Base-by-base conservation (phyloP, 2,329 filamentous ascomycete species). In the Botryotinia globosa region DNA sequence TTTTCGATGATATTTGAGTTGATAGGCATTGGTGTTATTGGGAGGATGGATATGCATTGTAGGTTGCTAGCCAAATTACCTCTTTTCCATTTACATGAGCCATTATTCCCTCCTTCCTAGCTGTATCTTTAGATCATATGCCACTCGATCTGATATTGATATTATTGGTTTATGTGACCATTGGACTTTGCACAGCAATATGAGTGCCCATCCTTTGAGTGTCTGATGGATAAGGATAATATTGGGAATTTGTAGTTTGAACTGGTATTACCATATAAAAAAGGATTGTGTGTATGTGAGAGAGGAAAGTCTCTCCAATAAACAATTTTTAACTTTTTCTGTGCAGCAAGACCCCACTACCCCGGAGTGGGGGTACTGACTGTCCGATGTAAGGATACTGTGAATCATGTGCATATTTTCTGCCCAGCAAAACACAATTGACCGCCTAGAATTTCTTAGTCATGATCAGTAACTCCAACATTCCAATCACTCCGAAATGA, bases 21-120 rank as follows among this genome's bases (percentile, higher is more conserved):
- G 34, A 42, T n/a, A 56, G 44, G 69, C 69, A 71, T 71, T 56
- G 59, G 69, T 71, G 69, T 65, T 71, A 54, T n/a, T 29, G n/a
- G 58, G 45, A 48, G 59, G 32, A 39, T 39, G 44, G 56, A 65
- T 65, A 71, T 71, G 69, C 45, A 71, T 63, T 54, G 69, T 42
- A 54, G 22, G 42, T 69, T 4, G 12, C 39, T 71, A 32, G 34
- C 37, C 45, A 56, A 59, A 29, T 56, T 56, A 34, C 16, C 56
- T 32, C 2, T 62, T 64, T 54, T 16, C 25, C 32, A 22, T 68
- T 58, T 44, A n/a, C 34, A 63, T 63, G 18, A 70, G 44, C 34
- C n/a, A n/a, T n/a, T 42, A 25, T 64, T 64, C 25, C 63, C 29
- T 42, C 54, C 59, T 42, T 62, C 37, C 44, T 32, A 54, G 58